Base-by-base conservation (phyloP, 2,329 filamentous ascomycete genomes). In the Hypomyces rosellus region DNA sequence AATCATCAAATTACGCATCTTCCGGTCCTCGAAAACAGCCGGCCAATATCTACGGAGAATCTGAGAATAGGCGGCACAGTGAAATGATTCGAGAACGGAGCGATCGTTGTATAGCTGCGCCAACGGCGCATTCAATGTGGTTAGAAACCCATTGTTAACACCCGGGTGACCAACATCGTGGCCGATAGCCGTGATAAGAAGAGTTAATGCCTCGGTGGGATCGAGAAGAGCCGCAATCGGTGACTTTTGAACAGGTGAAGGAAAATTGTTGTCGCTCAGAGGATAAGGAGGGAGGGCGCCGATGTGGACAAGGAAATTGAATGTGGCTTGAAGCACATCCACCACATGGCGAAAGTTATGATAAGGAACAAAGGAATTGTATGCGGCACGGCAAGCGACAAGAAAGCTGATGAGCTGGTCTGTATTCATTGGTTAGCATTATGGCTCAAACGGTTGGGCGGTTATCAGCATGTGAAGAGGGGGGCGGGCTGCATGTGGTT, bases 291-390 rank as follows among this genome's bases (percentile, higher is more conserved):
- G 86, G 45, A 95, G 73, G 34, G 83, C 82, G 50, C 89, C 88
- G 46, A 96, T 84, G 55, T 82, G 82, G 49, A 96, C 76, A 5
- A 97, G 80, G 64, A 96, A 96, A 70, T 86, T 84, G 66, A 96
- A 97, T 3, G 90, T 83, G 1, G 92, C 95, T 67, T 97, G 92
- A 48, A 97, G 76, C 25, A 99, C 93, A 68, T 99, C 93, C 54
- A 96, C 86, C 18, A 96, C 93, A 69, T 99, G 93, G 49, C 92
- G 87, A 67, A 97, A 99, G 69, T 99, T 99, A 74, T 99, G 93
- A 64, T 97, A 99, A 18, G 92, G 88, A 34, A 96, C 90, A 66
- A 96, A 96, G 52, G 82, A 87, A 67, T 97, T 97, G 72, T 99
- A 99, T n/a, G 93, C 89, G 44, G 86, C 84, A 54, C 92, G 86